Conservation (phyloP, 345 rosid genomes). For the Aethionema arabicum region DNA sequence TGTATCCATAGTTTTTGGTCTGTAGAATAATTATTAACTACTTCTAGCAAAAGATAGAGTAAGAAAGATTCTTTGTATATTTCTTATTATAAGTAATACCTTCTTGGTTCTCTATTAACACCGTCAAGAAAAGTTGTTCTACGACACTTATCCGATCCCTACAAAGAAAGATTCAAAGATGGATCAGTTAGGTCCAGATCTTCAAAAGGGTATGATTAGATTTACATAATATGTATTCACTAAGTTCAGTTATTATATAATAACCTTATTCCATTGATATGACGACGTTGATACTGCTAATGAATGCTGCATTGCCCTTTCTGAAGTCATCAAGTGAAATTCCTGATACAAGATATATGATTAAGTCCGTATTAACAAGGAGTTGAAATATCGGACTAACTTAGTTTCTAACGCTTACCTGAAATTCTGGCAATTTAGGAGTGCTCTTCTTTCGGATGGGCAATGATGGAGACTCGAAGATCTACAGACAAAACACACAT, state of each 20-base stretch:
- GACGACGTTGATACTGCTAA: constrained; percentile 47
- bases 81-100: constrained; percentile 38
- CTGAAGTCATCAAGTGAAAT: constrained; percentile 78
- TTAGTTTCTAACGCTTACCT: constrained; percentile 46
- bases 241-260: constrained; percentile 32
- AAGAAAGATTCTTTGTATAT: not conserved
- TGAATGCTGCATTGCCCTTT: constrained; percentile 82
- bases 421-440: constrained; percentile 85
- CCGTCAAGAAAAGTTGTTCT: constrained; percentile 37
- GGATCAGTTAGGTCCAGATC: not conserved
- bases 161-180: constrained; percentile 14
- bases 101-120: constrained; percentile 54
- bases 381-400: constrained; percentile 6
- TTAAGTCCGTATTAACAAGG: constrained; percentile 2
- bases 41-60: constrained; percentile 12
- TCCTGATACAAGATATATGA: constrained; percentile 49
- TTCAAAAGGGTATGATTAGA: no score
- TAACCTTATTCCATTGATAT: constrained; percentile 34
- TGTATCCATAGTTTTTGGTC: constrained; percentile 45
- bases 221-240: not conserved
- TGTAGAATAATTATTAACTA: constrained; percentile 30
- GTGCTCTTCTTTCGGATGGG: constrained; percentile 73
- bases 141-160: constrained; percentile 50
- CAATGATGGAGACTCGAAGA: constrained; percentile 80
- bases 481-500: constrained; percentile 48